phyloP scores from a whole-genome alignment of 1,284 basidiomycete species.

The Trichosporon asahii region DNA sequence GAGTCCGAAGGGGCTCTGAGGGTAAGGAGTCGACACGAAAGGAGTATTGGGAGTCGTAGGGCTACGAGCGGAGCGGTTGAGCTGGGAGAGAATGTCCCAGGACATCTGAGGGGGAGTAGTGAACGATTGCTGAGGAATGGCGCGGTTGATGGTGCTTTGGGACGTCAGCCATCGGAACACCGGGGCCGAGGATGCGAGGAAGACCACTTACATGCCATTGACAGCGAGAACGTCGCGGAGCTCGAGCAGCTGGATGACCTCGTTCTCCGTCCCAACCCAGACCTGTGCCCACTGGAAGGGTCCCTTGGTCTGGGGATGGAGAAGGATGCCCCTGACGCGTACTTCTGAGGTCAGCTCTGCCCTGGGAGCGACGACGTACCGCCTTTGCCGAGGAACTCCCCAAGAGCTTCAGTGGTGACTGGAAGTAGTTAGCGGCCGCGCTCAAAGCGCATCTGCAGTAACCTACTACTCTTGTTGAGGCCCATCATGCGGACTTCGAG shows the following conservation, averaged over 20 bases:
- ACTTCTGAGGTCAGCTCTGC: conserved; percentile 21
- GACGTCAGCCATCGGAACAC: conserved; percentile 7
- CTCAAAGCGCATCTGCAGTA: not conserved
- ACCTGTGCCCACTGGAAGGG: conserved; percentile 41
- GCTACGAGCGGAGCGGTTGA: not conserved
- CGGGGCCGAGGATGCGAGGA: not conserved
- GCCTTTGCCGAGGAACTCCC: conserved; percentile 36
- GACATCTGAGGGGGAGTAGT: conserved; percentile 18
- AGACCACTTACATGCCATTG: conserved; percentile 37
- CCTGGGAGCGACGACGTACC: conserved; percentile 22
- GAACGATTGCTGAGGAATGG: conserved; percentile 3
- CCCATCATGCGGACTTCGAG: conserved; percentile 33
- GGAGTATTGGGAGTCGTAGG: conserved; percentile 14
- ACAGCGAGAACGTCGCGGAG: conserved; percentile 31
- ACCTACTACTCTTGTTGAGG: conserved; percentile 27
- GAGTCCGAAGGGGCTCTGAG: conserved; percentile 12
- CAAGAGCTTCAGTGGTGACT: conserved; percentile 36
- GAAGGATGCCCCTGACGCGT: conserved; percentile 31
- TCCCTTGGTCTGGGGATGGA: conserved; percentile 25
- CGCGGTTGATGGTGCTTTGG: conserved; percentile 20
- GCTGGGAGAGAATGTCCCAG: conserved; percentile 18
- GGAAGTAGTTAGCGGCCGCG: conserved; percentile 14
- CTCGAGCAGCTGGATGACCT: conserved; percentile 33
- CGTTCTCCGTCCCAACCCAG: conserved; percentile 34
- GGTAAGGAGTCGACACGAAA: conserved; percentile 12